These are phyloP conservation scores for Meyerozyma smithsonii DNA, from an alignment of 1,139 yeast species.

Conservation along the genomic window DNA sequence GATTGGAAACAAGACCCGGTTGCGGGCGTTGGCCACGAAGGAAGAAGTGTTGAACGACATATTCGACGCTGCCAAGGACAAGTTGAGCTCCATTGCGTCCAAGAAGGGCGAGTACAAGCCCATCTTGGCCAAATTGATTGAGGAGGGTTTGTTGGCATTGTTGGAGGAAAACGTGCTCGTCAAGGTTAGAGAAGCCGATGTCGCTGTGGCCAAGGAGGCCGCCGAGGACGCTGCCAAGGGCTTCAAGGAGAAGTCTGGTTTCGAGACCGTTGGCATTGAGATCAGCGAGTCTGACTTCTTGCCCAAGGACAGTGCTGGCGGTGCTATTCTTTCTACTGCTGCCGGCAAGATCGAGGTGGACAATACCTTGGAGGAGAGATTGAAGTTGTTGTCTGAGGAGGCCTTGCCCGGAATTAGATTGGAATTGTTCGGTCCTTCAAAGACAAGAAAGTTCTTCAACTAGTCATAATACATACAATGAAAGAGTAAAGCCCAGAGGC, in stretches of 20 bases:
- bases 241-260: constrained; percentile 56
- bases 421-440: constrained; percentile 85
- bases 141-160: constrained; percentile 74
- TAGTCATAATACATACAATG: constrained; percentile 22
- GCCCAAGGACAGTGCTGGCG: constrained; percentile 72
- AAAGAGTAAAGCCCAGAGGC: not conserved
- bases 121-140: constrained; percentile 70
- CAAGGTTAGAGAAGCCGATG: constrained; percentile 67
- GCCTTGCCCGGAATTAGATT: constrained; percentile 91
- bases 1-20: constrained; percentile 89
- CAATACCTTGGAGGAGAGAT: constrained; percentile 93
- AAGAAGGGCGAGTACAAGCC: constrained; percentile 56
- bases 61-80: constrained; percentile 62
- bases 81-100: constrained; percentile 52
- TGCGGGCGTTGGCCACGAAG: constrained; percentile 81
- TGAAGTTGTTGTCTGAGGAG: constrained; percentile 72
- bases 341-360: constrained; percentile 82
- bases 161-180: constrained; percentile 66
- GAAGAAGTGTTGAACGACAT: constrained; percentile 75
- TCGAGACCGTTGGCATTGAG: constrained; percentile 38
- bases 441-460: constrained; percentile 86
- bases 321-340: constrained; percentile 67
- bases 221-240: constrained; percentile 56
- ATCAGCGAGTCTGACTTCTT: constrained; percentile 56
- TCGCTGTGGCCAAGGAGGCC: constrained; percentile 58